Evolutionary conservation across 2,329 filamentous ascomycete species (phyloP), one percentile per base, ranked within the genome.

Genomic region (Fusarium sp.): DNA sequence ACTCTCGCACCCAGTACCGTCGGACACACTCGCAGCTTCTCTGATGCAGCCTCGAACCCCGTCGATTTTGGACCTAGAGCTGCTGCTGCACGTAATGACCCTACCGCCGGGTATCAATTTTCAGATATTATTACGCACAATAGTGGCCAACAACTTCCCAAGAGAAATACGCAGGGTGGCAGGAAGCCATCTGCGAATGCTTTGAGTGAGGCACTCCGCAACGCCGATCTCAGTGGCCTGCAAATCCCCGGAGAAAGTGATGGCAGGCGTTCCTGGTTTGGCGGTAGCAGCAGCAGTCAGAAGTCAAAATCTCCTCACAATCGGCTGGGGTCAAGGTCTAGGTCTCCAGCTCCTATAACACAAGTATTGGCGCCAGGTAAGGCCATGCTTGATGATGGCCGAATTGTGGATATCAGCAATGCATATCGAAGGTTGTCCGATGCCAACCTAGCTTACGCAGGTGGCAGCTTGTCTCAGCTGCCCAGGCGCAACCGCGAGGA

Each of bases 401-500:
- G 88, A 51, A 79, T 88, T 4, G 83, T 94, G 57, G 91, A 94
- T 77, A 88, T 93, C 80, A 89, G 87, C 65, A 91, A 85, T 70
- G 91, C 92, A 8, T 93, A 94, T 78, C 86, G 91, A 56, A 88
- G 89, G 65, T 83, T 94, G 23, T 94, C 92, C 3, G 91, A 95
- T 78, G 91, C 91, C 16, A 90, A 91, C 56, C 82, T 95, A 46
- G 85, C 89, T 7, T 86, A 86, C 35, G 90, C 91, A 10, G 86
- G 89, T 23, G 91, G 92, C 33, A 88, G 85, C 56, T 82, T 95
- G 37, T 86, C 91, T 11, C 84, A 86, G 56, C 83, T 93, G 27
- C 87, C 90, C 23, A 84, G 87, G 70, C 86, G 88, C 56, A 91
- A 91, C 77, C 76, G 75, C 52, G 75, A 79, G 10, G 84, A 82